Percentiles rank a stretch among this genome's conserved stretches.
phyloP scores from a whole-genome alignment of 176 grass and related monocot genomes.

The Avena sativa region DNA sequence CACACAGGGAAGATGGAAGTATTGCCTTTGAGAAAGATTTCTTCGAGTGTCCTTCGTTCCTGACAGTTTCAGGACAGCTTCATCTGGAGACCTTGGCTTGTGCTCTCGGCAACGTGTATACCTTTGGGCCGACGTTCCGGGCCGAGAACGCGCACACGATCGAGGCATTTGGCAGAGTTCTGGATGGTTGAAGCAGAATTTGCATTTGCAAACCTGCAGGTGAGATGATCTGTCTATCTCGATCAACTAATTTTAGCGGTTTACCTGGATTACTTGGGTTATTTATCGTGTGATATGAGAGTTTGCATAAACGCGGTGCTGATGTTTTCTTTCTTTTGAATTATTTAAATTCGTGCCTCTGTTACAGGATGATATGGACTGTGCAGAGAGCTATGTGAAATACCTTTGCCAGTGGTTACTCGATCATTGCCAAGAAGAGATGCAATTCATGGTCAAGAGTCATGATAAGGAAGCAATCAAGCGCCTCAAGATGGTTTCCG shows the following conservation, averaged over 20 bases:
- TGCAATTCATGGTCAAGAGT: conserved; percentile 89
- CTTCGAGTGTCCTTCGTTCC: conserved; percentile 83
- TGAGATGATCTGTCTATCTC: conserved; percentile 17
- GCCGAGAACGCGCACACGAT: conserved; percentile 87
- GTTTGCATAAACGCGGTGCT: not conserved
- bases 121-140: conserved; percentile 91
- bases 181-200: conserved; percentile 98
- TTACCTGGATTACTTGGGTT: not conserved
- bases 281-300: not conserved
- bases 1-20: conserved; percentile 63
- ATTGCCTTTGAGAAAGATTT: conserved; percentile 77
- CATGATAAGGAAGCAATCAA: conserved; percentile 81
- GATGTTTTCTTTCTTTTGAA: not conserved
- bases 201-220: conserved; percentile 93
- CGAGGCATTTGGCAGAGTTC: conserved; percentile 87
- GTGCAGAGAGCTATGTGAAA: conserved; percentile 81
- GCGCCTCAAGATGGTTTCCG: conserved; percentile 79
- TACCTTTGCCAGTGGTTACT: conserved; percentile 93
- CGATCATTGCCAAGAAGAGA: conserved; percentile 70
- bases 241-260: not conserved
- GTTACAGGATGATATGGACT: conserved; percentile 87
- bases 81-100: conserved; percentile 90
- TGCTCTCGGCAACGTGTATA: conserved; percentile 84
- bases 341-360: not conserved
- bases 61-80: conserved; percentile 89